Conservation (phyloP, 352 stramenopile genomes). For the Elongisporangium prolatum region DNA sequence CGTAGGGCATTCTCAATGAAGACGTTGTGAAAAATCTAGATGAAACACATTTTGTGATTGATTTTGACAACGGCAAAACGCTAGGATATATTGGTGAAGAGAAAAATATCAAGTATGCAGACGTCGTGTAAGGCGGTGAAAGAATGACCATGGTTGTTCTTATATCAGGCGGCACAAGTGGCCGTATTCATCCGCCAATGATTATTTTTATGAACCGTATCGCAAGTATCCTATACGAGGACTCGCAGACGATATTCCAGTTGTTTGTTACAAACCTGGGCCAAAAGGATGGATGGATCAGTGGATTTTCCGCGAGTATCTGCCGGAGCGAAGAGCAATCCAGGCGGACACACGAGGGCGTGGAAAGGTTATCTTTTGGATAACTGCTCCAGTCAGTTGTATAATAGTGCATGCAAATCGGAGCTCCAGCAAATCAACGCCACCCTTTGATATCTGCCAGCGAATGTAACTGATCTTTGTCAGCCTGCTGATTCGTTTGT, state of each 20-base stretch:
- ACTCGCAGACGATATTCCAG: slow-evolving; percentile 10
- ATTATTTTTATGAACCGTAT: slow-evolving; percentile 22
- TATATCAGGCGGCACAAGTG: slow-evolving; percentile 10
- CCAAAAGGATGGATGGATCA: slow-evolving; percentile 22
- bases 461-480: slow-evolving; percentile 16
- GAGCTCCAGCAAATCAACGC: slow-evolving; percentile 8
- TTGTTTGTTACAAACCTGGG: slow-evolving; percentile 17
- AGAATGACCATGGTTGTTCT: slow-evolving; percentile 27
- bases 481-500: slow-evolving; percentile 28
- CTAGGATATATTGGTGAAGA: slow-evolving; percentile 14
- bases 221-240: slow-evolving; percentile 16
- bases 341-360: slow-evolving; percentile 6
- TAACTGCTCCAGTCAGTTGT: slow-evolving; percentile 15
- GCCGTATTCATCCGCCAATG: slow-evolving; percentile 16
- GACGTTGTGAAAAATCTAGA: slow-evolving; percentile 22
- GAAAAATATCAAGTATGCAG: slow-evolving; percentile 21
- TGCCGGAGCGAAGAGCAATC: no score
- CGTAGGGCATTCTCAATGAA: slow-evolving; percentile 11
- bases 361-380: slow-evolving; percentile 13
- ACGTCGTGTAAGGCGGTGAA: slow-evolving; percentile 17
- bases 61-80: slow-evolving; percentile 16
- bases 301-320: slow-evolving; percentile 19
- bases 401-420: slow-evolving; percentile 4
- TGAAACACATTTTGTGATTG: slow-evolving; percentile 22
- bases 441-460: slow-evolving; percentile 9